Evolutionary conservation across 2,329 filamentous ascomycete species (phyloP), one percentile per base, ranked within the genome.

Genomic region (Dothistroma septosporum): DNA sequence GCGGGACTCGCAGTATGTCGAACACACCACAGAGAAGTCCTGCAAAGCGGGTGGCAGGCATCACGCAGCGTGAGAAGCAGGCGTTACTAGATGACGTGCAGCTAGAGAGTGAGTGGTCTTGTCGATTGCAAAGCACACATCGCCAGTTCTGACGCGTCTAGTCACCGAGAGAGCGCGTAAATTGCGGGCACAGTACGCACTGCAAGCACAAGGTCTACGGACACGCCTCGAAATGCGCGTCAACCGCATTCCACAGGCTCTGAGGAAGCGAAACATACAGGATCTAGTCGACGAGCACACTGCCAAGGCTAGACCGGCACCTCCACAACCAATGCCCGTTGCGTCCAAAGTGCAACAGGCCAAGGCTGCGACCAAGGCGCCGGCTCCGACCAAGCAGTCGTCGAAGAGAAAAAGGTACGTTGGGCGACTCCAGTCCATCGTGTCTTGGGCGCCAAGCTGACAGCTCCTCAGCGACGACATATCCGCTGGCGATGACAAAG

Each of bases 201-300:
- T 95, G 10, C 92, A 96, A 76, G 90, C 92, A 22, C 89, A 93
- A 74, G 90, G 90, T 64, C 83, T 97, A 44, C 85, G 89, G 63
- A 87, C 91, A 62, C 88, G 93, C 63, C 88, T 99, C 56, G 92
- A 97, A 76, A 89, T 96, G 78, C 90, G 94, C 76, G 84, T 97
- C 74, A 96, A 97, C 73, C 87, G 94, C 57, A 94, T 97, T 56
- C 94, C 94, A 8, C 84, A 86, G 68, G 83, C 87, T 16, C 78
- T 96, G 64, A 87, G 93, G 61, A 90, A 88, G 71, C 82, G 86
- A 63, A 95, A 85, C 60, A 93, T 99, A 82, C 86, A 87, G 59
- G 92, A 96, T 49, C 80, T 97, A 9, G 74, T 92, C 6, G 79
- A 83, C 48, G 83, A 83, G 64, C 76, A 84, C 66, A 66, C 71